These are phyloP conservation scores for Plasmopara viticola DNA, from an alignment of 352 stramenopile genomes.

Conservation along the genomic window DNA sequence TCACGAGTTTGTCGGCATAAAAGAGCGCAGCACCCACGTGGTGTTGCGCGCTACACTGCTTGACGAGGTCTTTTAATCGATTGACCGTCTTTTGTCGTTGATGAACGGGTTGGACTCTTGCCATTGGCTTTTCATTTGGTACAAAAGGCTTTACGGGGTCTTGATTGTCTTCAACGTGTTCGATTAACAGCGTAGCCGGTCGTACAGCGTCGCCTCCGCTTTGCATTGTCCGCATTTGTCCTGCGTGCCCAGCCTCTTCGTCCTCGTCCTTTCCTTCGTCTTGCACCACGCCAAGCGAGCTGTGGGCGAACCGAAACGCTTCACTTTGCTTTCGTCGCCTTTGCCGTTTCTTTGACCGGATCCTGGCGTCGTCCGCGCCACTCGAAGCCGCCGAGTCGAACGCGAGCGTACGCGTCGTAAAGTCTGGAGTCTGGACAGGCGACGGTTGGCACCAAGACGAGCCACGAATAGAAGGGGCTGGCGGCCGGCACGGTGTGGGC, in stretches of 20 bases:
- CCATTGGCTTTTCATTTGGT: slow-evolving; percentile 1
- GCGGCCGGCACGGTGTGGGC: slow-evolving; percentile 11
- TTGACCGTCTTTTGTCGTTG: slow-evolving; percentile 10
- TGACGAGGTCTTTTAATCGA: slow-evolving; percentile 40
- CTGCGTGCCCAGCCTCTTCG: slow-evolving; percentile 1
- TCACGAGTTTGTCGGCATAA: slow-evolving; percentile 72
- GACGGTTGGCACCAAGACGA: slow-evolving; percentile 24
- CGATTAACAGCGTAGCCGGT: slow-evolving; percentile 2
- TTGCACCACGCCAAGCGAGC: slow-evolving; percentile 7
- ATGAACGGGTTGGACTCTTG: slow-evolving; percentile 1
- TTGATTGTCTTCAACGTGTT: slow-evolving; percentile 6
- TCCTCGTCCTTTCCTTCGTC: slow-evolving; percentile 3
- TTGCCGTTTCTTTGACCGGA: slow-evolving; percentile 32
- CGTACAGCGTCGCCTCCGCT: slow-evolving; percentile 7
- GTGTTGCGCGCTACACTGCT: slow-evolving; percentile 42
- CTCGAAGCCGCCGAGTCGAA: slow-evolving; percentile 35
- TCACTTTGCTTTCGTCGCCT: slow-evolving; percentile 23
- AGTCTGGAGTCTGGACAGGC: slow-evolving; percentile 37
- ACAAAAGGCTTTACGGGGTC: background rate
- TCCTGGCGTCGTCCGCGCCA: slow-evolving; percentile 17
- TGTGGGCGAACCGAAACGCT: slow-evolving; percentile 28
- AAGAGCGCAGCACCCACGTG: slow-evolving; percentile 57
- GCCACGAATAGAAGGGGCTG: slow-evolving; percentile 21
- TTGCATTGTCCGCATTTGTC: slow-evolving; percentile 11
- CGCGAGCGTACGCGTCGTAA: slow-evolving; percentile 34